phyloP scores from a whole-genome alignment of 1,284 basidiomycete genomes.

The Phlebopus sp. region DNA sequence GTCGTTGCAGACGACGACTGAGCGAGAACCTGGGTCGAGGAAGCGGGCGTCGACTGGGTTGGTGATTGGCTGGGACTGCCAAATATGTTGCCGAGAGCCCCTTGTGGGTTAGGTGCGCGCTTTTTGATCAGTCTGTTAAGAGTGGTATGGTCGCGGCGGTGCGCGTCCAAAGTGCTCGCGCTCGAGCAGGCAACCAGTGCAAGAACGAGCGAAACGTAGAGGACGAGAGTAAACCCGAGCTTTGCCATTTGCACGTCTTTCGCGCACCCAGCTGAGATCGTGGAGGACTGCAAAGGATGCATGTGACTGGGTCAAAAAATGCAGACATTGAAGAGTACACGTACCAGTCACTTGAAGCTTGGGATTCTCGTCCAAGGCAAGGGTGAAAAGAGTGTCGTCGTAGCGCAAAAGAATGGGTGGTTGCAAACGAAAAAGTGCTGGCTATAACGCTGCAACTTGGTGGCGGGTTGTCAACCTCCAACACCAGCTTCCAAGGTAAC shows the following conservation, averaged over 20 bases:
- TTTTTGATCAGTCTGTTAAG: conserved; percentile 69
- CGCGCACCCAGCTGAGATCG: not conserved
- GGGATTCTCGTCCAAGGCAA: not conserved
- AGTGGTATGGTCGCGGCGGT: conserved; percentile 53
- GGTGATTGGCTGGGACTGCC: conserved; percentile 3
- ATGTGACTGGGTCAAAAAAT: not conserved
- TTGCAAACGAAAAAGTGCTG: not conserved
- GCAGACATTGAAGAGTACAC: not conserved
- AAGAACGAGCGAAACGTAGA: conserved; percentile 50
- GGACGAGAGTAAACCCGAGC: conserved; percentile 60
- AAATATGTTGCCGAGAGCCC: conserved; percentile 6
- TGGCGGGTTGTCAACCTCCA: conserved; percentile 20
- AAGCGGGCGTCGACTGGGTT: conserved; percentile 13
- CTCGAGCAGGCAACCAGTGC: conserved; percentile 42
- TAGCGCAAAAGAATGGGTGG: conserved; percentile 16
- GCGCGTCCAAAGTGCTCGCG: conserved; percentile 42
- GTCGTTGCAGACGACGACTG: conserved; percentile 16
- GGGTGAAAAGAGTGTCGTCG: conserved; percentile 15
- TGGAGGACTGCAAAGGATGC: not conserved
- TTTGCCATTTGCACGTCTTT: conserved; percentile 26
- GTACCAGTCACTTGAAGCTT: not conserved
- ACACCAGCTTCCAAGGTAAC: conserved; percentile 14
- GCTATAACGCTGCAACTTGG: not conserved
- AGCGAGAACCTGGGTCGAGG: conserved; percentile 9
- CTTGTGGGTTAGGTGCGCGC: conserved; percentile 38